Evolutionary conservation across 805 yeast species (phyloP), one percentile per base, ranked within the genome.

Genomic region (Lipomyces anomalus): DNA sequence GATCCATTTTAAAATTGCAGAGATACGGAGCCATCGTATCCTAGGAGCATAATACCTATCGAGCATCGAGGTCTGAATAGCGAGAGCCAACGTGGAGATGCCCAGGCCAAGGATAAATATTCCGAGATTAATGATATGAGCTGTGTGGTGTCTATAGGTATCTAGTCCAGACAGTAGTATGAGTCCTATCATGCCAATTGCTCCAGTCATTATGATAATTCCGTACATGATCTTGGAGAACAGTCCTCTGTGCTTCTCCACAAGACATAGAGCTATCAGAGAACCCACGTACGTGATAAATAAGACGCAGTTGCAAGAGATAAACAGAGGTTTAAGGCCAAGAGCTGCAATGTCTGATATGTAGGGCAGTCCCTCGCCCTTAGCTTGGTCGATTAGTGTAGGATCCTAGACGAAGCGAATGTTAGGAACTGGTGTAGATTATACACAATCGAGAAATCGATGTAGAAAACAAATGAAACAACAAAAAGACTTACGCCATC

Each of bases 281-380:
- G 30, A 9, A 13, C 11, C 30, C 11, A 26, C 13, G 30, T 26
- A 26, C 11, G 11, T 13, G 11, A 26, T 13, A 13, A 13, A 26
- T 13, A 26, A 13, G 11, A 26, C 11, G 0, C 81, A 85, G 1
- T 85, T 71, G 57, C 95, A 81, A 16, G 82, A 67, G 32, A 89
- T 86, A 64, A 90, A 90, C 18, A 89, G 65, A 1, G 95, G 95
- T 61, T 88, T 84, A 40, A 87, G 67, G 55, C 79, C 80, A 6
- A 95, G 84, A 6, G 97, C 96, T 2, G 90, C 96, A 41, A 89
- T 76, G 59, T 89, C 85, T 2, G 95, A 83, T 40, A 90, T 77
- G 65, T 83, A 90, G 33, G 65, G 57, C 2, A 86, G 80, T 32
- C 57, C 61, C 4, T 38, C 80, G 75, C 29, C 65, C 45, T 59